Base-by-base conservation (phyloP, 192 early-diverging fungal genomes). In the Backusella mclennaniae region DNA sequence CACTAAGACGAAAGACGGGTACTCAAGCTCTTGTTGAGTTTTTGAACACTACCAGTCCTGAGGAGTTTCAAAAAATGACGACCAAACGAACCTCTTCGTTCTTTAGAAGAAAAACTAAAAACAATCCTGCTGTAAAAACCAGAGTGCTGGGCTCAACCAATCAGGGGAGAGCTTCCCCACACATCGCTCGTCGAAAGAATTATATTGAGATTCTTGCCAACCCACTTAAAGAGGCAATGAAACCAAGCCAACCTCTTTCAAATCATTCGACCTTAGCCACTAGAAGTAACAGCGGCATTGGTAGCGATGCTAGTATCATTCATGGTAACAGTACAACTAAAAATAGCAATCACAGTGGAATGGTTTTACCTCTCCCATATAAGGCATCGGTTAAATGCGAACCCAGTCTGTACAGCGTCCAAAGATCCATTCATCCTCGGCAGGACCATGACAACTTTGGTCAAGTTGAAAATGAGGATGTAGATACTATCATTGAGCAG, bases 1-100 rank as follows among this genome's bases (percentile, higher is more conserved):
- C 66, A 12, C 41, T 38, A 69, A 73, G 66, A 29, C 44, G 76
- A 74, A 36, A 23, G 36, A 80, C 78, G 1, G 76, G 75, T 29
- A 83, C 78, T 17, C 78, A 76, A 67, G 82, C 78, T 12, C 46
- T 83, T 19, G 82, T 76, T 7, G 82, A 83, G n/a, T 83, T 83
- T 49, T 66, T 83, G 6, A 77, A 77, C 29, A 80, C 69, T 23
- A 83, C 82, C 6, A 79, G 78, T 52, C 82, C 82, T 7, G 82
- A 83, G 75, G 78, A 83, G 35, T 83, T 83, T 67, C 80, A 78
- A 42, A 73, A 81, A 35, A 46, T 17, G 39, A 8, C 44, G 3
- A 9, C 46, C 2, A 77, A 68, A 44, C 53, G 77, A 29, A 26
- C 66, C 0, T 71, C 80, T 7, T 66, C 77, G 9, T 81, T 81